Evolutionary conservation across 495 filamentous ascomycete genomes (phyloP), one percentile per base, ranked within the genome.

Genomic region (Tuber indicum): DNA sequence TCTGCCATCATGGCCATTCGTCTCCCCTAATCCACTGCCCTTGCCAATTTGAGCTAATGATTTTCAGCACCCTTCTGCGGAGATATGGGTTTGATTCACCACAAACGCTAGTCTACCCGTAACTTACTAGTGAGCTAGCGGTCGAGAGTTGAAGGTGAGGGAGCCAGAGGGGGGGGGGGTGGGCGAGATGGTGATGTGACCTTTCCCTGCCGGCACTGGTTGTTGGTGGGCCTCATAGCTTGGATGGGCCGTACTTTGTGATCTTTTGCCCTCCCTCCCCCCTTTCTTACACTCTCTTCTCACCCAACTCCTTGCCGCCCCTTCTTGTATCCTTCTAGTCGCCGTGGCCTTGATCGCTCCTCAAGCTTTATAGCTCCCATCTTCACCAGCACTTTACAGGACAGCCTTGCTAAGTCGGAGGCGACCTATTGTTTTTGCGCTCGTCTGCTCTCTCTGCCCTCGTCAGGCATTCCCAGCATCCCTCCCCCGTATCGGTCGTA

Each of bases 51-150:
- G 26, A 32, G 58, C 58, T 66, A 32, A 32, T 32, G 58, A 32
- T 66, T 66, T 26, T 66, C 58, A 32, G 26, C 9, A 17, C 58
- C 9, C n/a, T 10, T 66, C 58, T 58, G 58, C 32, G 58, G 58
- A 66, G 58, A 66, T 32, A 12, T 66, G 58, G 58, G 12, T 6
- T 32, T 26, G n/a, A 66, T 66, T 66, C 58, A 66, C 58, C 58
- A 32, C 58, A 66, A 66, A 66, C 58, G 58, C 26, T 32, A 66
- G n/a, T 32, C 58, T 66, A 66, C 58, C 58, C 58, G 58, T 66
- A 66, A 66, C 58, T 66, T 66, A 66, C n/a, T 17, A 32, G n/a
- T 66, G 58, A 32, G n/a, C 58, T 10, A 66, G 58, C 16, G 10
- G n/a, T n/a, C 12, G 58, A 66, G 58, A 4, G 12, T 66, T 66